A percentile compares a stretch with the other conserved stretches of the same genome.
Evolutionary conservation across 2,329 filamentous ascomycete species (phyloP).

Genomic region (Aspergillus sp.): DNA sequence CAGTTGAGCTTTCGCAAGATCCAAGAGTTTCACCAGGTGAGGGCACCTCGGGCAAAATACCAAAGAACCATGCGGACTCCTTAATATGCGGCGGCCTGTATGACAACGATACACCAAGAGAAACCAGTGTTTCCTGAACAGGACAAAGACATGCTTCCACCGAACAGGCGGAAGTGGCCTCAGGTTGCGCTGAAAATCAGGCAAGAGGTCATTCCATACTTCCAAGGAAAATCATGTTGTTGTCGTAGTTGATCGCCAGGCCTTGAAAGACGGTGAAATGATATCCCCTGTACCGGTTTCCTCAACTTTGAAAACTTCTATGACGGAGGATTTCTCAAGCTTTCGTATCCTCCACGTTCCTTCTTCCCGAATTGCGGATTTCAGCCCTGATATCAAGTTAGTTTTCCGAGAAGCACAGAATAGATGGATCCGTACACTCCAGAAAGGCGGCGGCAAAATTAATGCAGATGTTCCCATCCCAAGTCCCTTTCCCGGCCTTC

Average conservation of each 20-base stretch:
- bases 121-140: no score
- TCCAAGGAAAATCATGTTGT: no score
- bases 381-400: slow-evolving; percentile 52
- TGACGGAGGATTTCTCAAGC: slow-evolving; percentile 58
- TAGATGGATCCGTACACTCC: slow-evolving; percentile 58
- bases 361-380: slow-evolving; percentile 60
- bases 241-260: slow-evolving; percentile 57
- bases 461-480: slow-evolving; percentile 93
- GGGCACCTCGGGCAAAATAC: no score
- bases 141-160: no score
- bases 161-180: no score
- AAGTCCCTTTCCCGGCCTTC: slow-evolving; percentile 63
- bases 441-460: slow-evolving; percentile 81
- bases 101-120: no score
- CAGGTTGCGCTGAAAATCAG: no score
- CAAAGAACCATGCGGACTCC: no score
- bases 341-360: slow-evolving; percentile 77
- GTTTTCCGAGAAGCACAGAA: background rate
- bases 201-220: no score
- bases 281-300: slow-evolving; percentile 75
- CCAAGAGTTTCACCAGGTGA: no score
- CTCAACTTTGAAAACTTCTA: slow-evolving; percentile 73
- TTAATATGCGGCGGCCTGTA: no score
- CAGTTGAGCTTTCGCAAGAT: no score
- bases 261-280: slow-evolving; percentile 72